Evolutionary conservation across 352 stramenopile species (phyloP), one percentile per base, ranked within the genome.

Genomic region (Phytopythium delawarense): DNA sequence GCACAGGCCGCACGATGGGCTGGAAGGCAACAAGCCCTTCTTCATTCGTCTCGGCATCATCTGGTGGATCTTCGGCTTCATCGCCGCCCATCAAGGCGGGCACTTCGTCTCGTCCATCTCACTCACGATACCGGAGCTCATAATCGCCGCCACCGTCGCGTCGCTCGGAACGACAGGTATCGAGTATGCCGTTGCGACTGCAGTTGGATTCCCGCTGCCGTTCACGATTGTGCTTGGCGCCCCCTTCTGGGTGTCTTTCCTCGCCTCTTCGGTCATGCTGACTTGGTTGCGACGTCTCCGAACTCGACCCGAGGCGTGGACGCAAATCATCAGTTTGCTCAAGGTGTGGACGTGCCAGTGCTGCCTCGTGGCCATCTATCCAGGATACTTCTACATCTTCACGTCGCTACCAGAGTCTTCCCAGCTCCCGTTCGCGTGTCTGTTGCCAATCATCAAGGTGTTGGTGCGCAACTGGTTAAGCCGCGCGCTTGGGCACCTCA

Each of bases 371-470:
- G 32, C 62, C 5, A 66, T 60, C 13, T 74, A 74, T 16, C 67
- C 64, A 5, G 39, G 21, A 7, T 74, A 74, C 56, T 74, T 53
- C 11, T 74, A 64, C 53, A 34, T 71, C 4, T 74, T 71, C 57
- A 74, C 59, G 20, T 66, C 57, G 34, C 46, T 74, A 0, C 61
- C 67, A 16, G 39, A 35, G 15, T 62, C 32, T 0, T 46, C 53
- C 3, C 51, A 68, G 50, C 64, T 52, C 37, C 21, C 55, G 1
- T 71, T 71, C 16, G 45, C 64, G 0, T 59, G 51, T n/a, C 20
- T 74, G 32, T n/a, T 74, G 28, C 67, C 57, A 25, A 44, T 64
- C 20, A 69, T 74, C 52, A 74, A 71, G 40, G 32, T 71, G 25
- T 16, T 66, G 18, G 59, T 71, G 52, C 30, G 64, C 16, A 74